Base-by-base conservation (phyloP, 2,329 filamentous ascomycete genomes). In the Botryotinia convoluta region DNA sequence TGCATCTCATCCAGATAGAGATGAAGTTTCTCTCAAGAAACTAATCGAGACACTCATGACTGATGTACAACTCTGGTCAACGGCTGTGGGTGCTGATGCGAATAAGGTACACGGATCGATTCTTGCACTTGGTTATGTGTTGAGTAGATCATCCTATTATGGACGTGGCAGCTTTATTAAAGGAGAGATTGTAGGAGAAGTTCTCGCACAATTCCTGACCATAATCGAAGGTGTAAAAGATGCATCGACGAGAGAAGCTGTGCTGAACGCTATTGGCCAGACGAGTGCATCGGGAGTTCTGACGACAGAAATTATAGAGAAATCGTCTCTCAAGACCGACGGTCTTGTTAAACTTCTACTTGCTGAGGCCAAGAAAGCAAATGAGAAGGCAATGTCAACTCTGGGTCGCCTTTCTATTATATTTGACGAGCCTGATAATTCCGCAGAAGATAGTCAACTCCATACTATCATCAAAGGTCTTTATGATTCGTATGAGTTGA, bases 401-500 rank as follows among this genome's bases (percentile, higher is more conserved):
- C 85, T 98, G 8, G 96, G 96, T 0, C 88, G 92, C 65, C 84
- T 98, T 4, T 90, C 92, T 0, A 87, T 93, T 70, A 88, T 91
- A 1, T 82, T 90, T 4, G 82, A 85, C 20, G 84, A 87, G 48
- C 82, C 85, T 59, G 77, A 79, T 0, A 76, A 80, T 6, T 78
- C 78, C 1, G 80, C 82, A 2, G 78, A 81, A 35, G 67, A 76
- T 7, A 83, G 81, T 20, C 76, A 82, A 1, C 81, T 92, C 1
- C 83, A 83, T 2, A 83, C 86, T 16, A 87, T 97, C 9, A 83
- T 94, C 20, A 86, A 89, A 18, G 89, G 88, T 42, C 84, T 98
- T 0, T 93, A 95, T 80, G 87, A 87, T 16, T 85, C 98, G 4
- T 92, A 97, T 78, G 94, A 97, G 80, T 89, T 96, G 61, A 93